A percentile compares a stretch with the other conserved stretches of the same genome.
Conservation (phyloP, 441 rosid genomes). For the Lepidium campestre region DNA sequence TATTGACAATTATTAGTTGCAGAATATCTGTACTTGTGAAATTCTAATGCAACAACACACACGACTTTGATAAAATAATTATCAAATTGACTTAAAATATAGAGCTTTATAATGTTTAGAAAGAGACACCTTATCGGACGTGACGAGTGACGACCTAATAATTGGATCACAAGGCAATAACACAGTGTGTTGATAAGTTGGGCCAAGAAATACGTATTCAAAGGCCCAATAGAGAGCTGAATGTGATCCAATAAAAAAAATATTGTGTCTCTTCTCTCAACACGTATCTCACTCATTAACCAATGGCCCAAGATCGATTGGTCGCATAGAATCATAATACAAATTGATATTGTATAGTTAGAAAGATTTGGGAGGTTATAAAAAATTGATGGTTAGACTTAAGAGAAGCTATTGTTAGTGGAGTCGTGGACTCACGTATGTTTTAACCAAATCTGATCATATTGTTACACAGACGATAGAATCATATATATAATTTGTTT, state of each 20-base stretch:
- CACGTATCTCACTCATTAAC: too few species aligned
- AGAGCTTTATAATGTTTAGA: not conserved
- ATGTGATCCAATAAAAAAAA: not conserved
- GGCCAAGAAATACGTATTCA: not conserved
- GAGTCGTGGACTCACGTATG: slow-evolving; percentile 30
- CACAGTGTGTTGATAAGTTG: too few species aligned
- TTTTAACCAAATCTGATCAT: slow-evolving; percentile 2
- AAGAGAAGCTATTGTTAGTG: slow-evolving; percentile 15
- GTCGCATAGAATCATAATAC: not conserved
- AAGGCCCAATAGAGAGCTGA: not conserved
- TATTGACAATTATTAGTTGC: slow-evolving; percentile 10
- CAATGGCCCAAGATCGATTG: not conserved
- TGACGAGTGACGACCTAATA: not conserved
- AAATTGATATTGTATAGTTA: not conserved
- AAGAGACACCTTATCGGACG: not conserved
- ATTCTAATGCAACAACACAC: slow-evolving; percentile 15
- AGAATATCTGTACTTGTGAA: slow-evolving; percentile 6
- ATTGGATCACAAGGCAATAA: too few species aligned
- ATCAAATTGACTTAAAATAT: not conserved
- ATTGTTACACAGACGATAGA: not conserved
- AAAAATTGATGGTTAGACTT: not conserved
- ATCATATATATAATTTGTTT: not conserved
- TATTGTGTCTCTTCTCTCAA: too few species aligned
- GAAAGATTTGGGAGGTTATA: not conserved
- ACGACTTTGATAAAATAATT: not conserved